Evolutionary conservation across 1,284 basidiomycete genomes (phyloP), one percentile per base, ranked within the genome.

Genomic region (Leccinum pseudoinsigne): DNA sequence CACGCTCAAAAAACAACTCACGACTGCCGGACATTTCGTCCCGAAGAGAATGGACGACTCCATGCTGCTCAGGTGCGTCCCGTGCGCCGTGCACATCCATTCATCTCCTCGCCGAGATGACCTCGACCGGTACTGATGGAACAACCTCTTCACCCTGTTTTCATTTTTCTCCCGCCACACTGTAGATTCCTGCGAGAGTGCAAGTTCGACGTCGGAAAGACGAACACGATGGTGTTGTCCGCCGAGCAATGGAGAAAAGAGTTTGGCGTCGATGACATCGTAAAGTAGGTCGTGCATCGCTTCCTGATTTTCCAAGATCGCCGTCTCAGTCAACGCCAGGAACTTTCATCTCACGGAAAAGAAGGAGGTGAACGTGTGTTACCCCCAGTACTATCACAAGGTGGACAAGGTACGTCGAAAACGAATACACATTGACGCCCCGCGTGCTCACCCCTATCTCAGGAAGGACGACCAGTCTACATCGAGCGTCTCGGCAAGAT

Each of bases 241-340:
- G 88, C 88, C 59, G 95, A 98, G 77, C 81, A 95, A 69, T 99
- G 97, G 97, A 86, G 97, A 75, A 90, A 88, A 75, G 89, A 93
- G 2, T 94, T 93, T 76, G 87, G 87, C 31, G 90, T 97, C 51
- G 95, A 98, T 64, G 92, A 96, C 62, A 84, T 98, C 66, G 84
- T 90, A 69, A 81, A 89, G 93, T 95, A 74, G 66, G 87, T 79
- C 12, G 3, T 23, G 21, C 11, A 23, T 50, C 1, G 10, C 2
- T 14, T 23, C 21, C 47, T 50, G 2, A n/a, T 5, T 9, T 42
- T n/a, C 16, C n/a, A 36, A 36, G 34, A 12, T 23, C 0, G n/a
- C 5, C 16, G 9, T 21, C 16, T 47, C 2, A 50, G 3, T 6
- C 6, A 3, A 50, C 21, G 0, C 18, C 26, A 53, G 51, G 4